Evolutionary conservation across 2,329 filamentous ascomycete genomes (phyloP).

Genomic region (Myriosclerotinia curreyana): DNA sequence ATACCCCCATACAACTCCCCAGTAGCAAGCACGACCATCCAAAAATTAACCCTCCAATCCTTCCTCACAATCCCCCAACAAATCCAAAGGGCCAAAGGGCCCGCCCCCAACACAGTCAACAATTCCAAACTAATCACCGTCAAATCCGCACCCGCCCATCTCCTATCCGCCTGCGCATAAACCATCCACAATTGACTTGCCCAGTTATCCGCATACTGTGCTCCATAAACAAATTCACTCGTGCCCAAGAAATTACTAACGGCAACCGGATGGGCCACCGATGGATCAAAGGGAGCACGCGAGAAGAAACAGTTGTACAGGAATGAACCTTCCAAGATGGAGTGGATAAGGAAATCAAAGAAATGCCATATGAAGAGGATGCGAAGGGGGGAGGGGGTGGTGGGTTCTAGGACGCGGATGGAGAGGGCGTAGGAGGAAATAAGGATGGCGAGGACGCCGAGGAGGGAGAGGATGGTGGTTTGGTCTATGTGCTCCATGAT

Average conservation of each 20-base stretch:
- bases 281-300: conserved; percentile 44
- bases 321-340: conserved; percentile 86
- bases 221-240: conserved; percentile 51
- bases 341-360: conserved; percentile 88
- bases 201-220: conserved; percentile 52
- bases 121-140: conserved; percentile 63
- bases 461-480: conserved; percentile 58
- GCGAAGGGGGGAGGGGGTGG: conserved; percentile 53
- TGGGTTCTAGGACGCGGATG: conserved; percentile 41
- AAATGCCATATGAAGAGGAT: conserved; percentile 92
- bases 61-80: conserved; percentile 58
- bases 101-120: conserved; percentile 61
- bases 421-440: conserved; percentile 51
- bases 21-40: conserved; percentile 64
- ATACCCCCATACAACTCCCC: conserved; percentile 63
- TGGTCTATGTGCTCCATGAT: conserved; percentile 50
- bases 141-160: conserved; percentile 63
- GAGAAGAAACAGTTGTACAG: conserved; percentile 92
- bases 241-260: conserved; percentile 49
- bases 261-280: conserved; percentile 41
- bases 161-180: conserved; percentile 60
- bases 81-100: conserved; percentile 57
- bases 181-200: conserved; percentile 66
- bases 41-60: conserved; percentile 54
- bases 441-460: conserved; percentile 53